Base-by-base conservation (phyloP, 768 basidiomycete genomes). In the Trametes elegans region DNA sequence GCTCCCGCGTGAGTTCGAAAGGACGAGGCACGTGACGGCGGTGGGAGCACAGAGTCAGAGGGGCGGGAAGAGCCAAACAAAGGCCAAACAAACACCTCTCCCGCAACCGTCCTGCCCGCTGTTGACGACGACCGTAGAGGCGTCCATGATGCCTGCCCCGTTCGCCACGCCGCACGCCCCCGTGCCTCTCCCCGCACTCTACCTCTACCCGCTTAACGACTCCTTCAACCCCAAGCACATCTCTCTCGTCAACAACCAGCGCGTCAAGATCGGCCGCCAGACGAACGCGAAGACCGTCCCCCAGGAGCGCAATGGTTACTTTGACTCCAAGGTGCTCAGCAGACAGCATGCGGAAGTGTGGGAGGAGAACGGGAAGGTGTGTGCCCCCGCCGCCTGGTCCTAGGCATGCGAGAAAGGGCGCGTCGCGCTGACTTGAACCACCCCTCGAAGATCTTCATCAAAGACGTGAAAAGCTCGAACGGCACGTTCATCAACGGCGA, bases 401-500 rank as follows among this genome's bases (percentile, higher is more conserved):
- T 31, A 9, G 16, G 34, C 16, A 26, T 27, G 14, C 36, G 24
- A 26, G n/a, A 23, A 26, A 38, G 54, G 32, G 32, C 29, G 38
- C 42, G 40, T 45, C 16, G 55, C 45, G 41, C 45, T 61, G 48
- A 62, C 49, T 36, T 11, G 26, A 19, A 29, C 48, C 42, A 48
- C 49, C 41, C 38, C 34, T 39, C 53, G 31, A 21, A 98, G 93
- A 94, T 98, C 71, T 96, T 75, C 77, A 98, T 99, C 78, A 96
- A 93, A 73, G 97, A 98, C 71, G 93, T 98, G 68, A 96, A 96
- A 76, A 93, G 90, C 61, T 94, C 92, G 1, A 99, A 99, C 61
- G 97, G 97, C 1, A 99, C 97, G 6, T 99, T 98, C 69, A 94
- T 99, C 69, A 98, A 99, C 64, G 87, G 92, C 53, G 93, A 98